Percentiles rank a stretch among this genome's conserved stretches.
phyloP scores from a whole-genome alignment of 2,329 filamentous ascomycete species.

The Cladorrhinum sp. region DNA sequence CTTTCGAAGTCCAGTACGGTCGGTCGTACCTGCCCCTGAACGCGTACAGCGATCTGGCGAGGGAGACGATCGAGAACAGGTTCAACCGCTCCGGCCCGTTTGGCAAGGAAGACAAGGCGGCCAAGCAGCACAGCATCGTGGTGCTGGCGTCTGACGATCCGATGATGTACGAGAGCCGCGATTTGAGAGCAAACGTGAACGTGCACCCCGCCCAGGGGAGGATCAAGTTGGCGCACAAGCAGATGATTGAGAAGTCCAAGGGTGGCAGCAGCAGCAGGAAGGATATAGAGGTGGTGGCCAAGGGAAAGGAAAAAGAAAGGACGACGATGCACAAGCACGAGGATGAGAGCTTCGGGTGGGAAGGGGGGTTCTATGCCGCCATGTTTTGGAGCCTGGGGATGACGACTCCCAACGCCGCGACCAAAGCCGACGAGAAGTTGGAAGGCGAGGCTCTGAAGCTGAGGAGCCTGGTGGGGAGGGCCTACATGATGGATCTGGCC shows the following conservation, averaged over 20 bases:
- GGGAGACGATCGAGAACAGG: conserved; percentile 49
- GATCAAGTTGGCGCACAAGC: conserved; percentile 70
- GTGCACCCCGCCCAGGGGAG: conserved; percentile 60
- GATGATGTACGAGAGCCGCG: conserved; percentile 63
- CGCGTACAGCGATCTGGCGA: conserved; percentile 60
- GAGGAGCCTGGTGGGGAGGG: conserved; percentile 71
- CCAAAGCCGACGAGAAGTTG: conserved; percentile 20
- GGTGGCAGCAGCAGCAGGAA: conserved; percentile 25
- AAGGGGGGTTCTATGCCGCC: conserved; percentile 78
- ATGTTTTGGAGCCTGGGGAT: conserved; percentile 77
- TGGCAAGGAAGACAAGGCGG: conserved; percentile 35
- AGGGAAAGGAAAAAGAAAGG: conserved; percentile 39
- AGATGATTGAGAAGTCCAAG: conserved; percentile 36
- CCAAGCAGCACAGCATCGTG: conserved; percentile 45
- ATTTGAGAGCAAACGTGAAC: conserved; percentile 36
- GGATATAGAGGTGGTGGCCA: conserved; percentile 5
- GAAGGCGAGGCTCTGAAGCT: conserved; percentile 58
- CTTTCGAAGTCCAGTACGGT: conserved; percentile 71
- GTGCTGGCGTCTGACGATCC: conserved; percentile 81
- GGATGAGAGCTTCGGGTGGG: conserved; percentile 79
- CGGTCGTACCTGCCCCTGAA: conserved; percentile 75
- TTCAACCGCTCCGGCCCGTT: conserved; percentile 41
- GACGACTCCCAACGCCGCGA: conserved; percentile 33
- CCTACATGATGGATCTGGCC: conserved; percentile 76
- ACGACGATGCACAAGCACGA: conserved; percentile 62